phyloP scores from a whole-genome alignment of 129 eudicot species.

The Rutidosis leptorrhynchoides region DNA sequence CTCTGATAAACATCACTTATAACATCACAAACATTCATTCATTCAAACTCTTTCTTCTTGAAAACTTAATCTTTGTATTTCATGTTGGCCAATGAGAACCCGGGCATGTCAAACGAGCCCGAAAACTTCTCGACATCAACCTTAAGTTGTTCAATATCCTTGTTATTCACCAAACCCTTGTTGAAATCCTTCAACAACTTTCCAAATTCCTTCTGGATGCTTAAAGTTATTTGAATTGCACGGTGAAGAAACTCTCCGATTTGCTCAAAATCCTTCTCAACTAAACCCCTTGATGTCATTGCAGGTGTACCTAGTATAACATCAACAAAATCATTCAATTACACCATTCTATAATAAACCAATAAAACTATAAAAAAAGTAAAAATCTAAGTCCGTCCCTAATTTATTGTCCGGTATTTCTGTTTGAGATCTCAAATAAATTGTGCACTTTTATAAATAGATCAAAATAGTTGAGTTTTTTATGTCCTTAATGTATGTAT shows the following conservation, averaged over 20 bases:
- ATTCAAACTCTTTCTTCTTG: neutral
- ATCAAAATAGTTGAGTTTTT: too few relatives aligned
- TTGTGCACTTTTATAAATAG: too few relatives aligned
- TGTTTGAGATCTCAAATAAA: too few relatives aligned
- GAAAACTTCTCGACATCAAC: slow-evolving; percentile 93
- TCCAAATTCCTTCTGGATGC: slow-evolving; percentile 85
- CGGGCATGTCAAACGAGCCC: slow-evolving; percentile 92
- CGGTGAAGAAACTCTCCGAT: slow-evolving; percentile 91
- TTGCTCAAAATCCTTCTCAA: slow-evolving; percentile 95
- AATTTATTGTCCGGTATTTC: too few relatives aligned
- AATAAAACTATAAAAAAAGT: too few relatives aligned
- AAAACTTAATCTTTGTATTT: slow-evolving; percentile 78
- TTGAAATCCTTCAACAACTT: slow-evolving; percentile 94
- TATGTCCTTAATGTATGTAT: too few relatives aligned
- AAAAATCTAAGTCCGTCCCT: too few relatives aligned
- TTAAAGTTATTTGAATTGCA: slow-evolving; percentile 69
- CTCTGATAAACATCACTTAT: slow-evolving; percentile 17
- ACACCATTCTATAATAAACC: neutral
- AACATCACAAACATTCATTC: slow-evolving; percentile 36
- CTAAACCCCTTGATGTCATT: slow-evolving; percentile 95
- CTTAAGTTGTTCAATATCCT: slow-evolving; percentile 84
- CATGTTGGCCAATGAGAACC: slow-evolving; percentile 80
- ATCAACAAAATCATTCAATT: neutral
- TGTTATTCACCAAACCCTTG: slow-evolving; percentile 90
- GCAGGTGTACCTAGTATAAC: slow-evolving; percentile 76